These are phyloP conservation scores for Zychaea mexicana DNA, from an alignment of 371 early-diverging fungal species.

Conservation along the genomic window DNA sequence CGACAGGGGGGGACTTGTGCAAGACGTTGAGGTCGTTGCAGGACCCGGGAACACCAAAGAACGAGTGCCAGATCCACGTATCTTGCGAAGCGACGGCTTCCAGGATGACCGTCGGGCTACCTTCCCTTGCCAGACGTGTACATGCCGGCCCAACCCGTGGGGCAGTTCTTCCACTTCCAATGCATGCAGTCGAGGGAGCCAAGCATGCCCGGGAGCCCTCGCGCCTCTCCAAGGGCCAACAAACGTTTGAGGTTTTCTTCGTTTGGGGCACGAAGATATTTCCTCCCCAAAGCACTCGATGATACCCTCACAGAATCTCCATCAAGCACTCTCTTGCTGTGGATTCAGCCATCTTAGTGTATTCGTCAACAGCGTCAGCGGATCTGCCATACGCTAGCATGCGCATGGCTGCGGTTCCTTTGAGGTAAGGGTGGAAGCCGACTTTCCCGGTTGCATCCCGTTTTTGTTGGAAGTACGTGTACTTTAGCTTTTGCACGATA, in stretches of 20 bases:
- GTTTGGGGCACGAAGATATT: background rate
- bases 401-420: background rate
- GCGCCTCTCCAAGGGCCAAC: background rate
- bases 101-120: background rate
- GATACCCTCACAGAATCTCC: background rate
- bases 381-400: background rate
- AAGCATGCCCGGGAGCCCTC: background rate
- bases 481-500: background rate
- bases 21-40: background rate
- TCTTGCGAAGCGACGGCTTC: background rate
- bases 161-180: background rate
- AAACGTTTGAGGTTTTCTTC: background rate
- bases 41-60: background rate
- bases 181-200: background rate
- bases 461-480: background rate
- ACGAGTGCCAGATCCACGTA: background rate
- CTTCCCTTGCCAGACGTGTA: background rate
- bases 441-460: background rate
- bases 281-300: background rate
- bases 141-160: background rate
- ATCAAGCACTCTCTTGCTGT: background rate
- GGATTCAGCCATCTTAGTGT: background rate
- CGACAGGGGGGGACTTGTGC: background rate
- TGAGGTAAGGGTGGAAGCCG: background rate
- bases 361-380: slow-evolving; percentile 2